Conservation (phyloP, 352 stramenopile species). For the Phytophthora lateralis region DNA sequence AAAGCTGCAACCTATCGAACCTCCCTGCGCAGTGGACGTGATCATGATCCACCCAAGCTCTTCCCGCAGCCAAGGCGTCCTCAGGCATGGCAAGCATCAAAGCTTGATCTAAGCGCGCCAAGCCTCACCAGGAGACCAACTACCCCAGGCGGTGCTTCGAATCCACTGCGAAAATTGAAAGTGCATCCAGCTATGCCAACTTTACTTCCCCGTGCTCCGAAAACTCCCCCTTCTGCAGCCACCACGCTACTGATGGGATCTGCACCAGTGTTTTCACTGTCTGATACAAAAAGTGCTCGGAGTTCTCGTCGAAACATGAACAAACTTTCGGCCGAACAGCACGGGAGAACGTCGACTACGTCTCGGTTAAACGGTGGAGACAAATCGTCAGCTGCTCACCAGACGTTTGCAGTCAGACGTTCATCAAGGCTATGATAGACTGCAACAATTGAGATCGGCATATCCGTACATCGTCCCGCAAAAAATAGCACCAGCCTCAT, state of each 20-base stretch:
- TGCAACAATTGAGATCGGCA: background rate
- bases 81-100: constrained; percentile 14
- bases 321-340: constrained; percentile 13
- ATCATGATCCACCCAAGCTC: background rate
- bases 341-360: constrained; percentile 10
- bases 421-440: constrained; percentile 14
- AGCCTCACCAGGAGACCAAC: constrained; percentile 6
- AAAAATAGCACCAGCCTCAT: constrained; percentile 17
- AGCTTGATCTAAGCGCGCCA: background rate
- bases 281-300: background rate
- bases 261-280: background rate
- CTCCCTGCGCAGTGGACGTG: background rate
- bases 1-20: background rate
- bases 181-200: constrained; percentile 14
- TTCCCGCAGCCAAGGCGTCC: constrained; percentile 21
- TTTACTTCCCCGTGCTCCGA: constrained; percentile 10
- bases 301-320: constrained; percentile 4
- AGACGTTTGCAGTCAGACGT: constrained; percentile 1
- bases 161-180: constrained; percentile 28
- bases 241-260: constrained; percentile 22
- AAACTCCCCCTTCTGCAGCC: constrained; percentile 22
- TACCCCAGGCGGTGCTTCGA: constrained; percentile 4
- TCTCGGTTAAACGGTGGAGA: constrained; percentile 4
- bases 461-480: background rate
- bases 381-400: constrained; percentile 2